phyloP scores from a whole-genome alignment of 345 rosid genomes.

The Brassica cretica region DNA sequence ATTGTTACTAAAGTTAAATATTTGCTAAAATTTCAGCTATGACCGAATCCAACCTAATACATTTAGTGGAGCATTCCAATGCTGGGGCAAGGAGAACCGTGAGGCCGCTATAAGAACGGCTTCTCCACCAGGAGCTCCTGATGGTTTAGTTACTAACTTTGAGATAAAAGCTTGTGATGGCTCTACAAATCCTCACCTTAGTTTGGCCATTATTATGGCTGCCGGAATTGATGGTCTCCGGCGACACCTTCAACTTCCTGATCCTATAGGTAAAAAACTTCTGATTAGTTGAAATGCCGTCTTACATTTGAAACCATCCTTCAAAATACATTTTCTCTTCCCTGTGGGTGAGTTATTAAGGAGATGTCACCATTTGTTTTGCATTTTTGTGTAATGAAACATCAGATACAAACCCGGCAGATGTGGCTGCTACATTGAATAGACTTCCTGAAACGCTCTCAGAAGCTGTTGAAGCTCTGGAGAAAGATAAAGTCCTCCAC shows the following conservation, averaged over 20 bases:
- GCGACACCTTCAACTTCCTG: slow-evolving; percentile 64
- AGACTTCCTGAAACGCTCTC: slow-evolving; percentile 73
- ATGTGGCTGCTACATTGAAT: slow-evolving; percentile 47
- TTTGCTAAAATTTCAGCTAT: slow-evolving; percentile 50
- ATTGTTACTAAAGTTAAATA: slow-evolving; percentile 1
- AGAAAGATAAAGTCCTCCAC: slow-evolving; percentile 54
- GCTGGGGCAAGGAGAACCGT: slow-evolving; percentile 97
- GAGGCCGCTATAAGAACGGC: slow-evolving; percentile 85
- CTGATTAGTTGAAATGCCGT: background rate
- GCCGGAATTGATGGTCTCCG: slow-evolving; percentile 93
- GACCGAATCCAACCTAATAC: slow-evolving; percentile 90
- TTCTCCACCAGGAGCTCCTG: slow-evolving; percentile 77
- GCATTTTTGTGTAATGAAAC: slow-evolving; percentile 7
- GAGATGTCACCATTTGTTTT: background rate
- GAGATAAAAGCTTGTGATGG: slow-evolving; percentile 93
- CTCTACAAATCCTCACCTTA: slow-evolving; percentile 82
- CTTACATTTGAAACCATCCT: background rate
- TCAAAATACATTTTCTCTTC: background rate
- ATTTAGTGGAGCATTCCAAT: slow-evolving; percentile 91
- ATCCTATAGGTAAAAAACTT: slow-evolving; percentile 60
- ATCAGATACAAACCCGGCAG: slow-evolving; percentile 67
- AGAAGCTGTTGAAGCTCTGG: slow-evolving; percentile 71
- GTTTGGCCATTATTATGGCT: slow-evolving; percentile 71
- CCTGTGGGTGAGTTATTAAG: background rate
- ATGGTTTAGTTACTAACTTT: slow-evolving; percentile 86